Evolutionary conservation across 306 rosid genomes (phyloP).

Genomic region (cucumber (Cucumis sativus)): Cucumber_9930_V3 NC_026658.2:4650001-4650500

Average conservation of each 20-base stretch:
- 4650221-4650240: conserved; percentile 24
- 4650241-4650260: conserved; percentile 36
- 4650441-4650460: conserved; percentile 35
- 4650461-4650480: conserved; percentile 37
- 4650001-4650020: conserved; percentile 31
- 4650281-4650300: conserved; percentile 8
- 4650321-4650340: conserved; percentile 41
- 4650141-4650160: conserved; percentile 64
- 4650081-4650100: conserved; percentile 22
- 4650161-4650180: conserved; percentile 60
- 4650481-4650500: conserved; percentile 15
- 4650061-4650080: conserved; percentile 13
- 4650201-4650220: conserved; percentile 23
- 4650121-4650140: conserved; percentile 54
- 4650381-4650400: conserved; percentile 67
- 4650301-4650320: conserved; percentile 18
- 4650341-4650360: conserved; percentile 48
- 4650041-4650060: conserved; percentile 26
- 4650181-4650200: conserved; percentile 28
- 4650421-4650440: conserved; percentile 51
- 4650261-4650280: conserved; percentile 21
- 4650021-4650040: conserved; percentile 19
- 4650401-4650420: conserved; percentile 50
- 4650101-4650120: conserved; percentile 47
- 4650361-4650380: conserved; percentile 69